A percentile compares a stretch with the other conserved stretches of the same genome.
Conservation (phyloP, 257 asterid species). For the Jasminum sambac region DNA sequence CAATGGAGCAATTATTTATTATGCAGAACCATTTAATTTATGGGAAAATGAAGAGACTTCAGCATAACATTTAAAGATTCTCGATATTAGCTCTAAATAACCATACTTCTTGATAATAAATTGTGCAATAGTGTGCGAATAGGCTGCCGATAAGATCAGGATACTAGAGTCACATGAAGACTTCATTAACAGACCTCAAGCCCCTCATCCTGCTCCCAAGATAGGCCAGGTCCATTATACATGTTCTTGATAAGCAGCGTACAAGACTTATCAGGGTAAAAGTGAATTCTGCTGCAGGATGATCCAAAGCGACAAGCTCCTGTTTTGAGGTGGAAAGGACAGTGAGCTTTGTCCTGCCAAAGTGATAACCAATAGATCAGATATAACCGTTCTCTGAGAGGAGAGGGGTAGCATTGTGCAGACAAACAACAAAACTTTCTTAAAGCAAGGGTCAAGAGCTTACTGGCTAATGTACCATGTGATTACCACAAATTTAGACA, state of each 20-base stretch:
- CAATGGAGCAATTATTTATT: neutral
- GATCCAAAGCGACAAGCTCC: conserved; percentile 96
- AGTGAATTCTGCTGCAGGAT: conserved; percentile 91
- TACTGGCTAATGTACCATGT: neutral
- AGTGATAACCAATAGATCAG: conserved; percentile 35
- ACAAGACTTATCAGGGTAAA: conserved; percentile 93
- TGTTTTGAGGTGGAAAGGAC: conserved; percentile 96
- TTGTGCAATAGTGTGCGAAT: conserved; percentile 20
- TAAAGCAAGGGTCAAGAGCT: conserved; percentile 16
- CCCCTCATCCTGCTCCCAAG: conserved; percentile 99
- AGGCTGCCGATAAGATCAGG: conserved; percentile 57
- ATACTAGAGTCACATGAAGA: conserved; percentile 88
- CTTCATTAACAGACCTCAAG: conserved; percentile 99
- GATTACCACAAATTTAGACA: conserved; percentile 15
- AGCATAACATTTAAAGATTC: neutral
- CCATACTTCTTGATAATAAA: conserved; percentile 20
- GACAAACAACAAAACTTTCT: conserved; percentile 17
- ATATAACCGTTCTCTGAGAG: conserved; percentile 22
- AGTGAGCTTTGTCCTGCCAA: conserved; percentile 96
- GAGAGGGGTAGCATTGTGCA: conserved; percentile 4
- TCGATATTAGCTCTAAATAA: neutral
- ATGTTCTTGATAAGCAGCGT: conserved; percentile 89
- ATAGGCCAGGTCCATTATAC: conserved; percentile 94
- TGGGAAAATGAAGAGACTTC: conserved; percentile 18
- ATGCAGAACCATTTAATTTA: conserved; percentile 8